Percentiles rank a stretch among this genome's conserved stretches.
Evolutionary conservation across 768 basidiomycete species (phyloP).

Genomic region (Podaxis pistillaris): DNA sequence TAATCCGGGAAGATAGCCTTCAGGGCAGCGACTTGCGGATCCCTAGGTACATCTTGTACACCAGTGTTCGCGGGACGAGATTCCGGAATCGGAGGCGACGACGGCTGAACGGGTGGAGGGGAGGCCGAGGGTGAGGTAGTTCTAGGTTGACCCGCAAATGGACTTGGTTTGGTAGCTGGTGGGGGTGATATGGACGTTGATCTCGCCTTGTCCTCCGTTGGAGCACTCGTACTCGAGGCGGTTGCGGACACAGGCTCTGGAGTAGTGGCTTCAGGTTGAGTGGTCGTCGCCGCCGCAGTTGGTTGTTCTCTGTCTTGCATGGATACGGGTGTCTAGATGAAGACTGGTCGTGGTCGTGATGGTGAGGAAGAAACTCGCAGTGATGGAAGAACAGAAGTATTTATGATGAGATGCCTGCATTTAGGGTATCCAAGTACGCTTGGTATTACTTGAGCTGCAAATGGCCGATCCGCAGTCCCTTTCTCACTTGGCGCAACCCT

Average conservation of each 20-base stretch:
- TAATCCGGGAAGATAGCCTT: conserved; percentile 80
- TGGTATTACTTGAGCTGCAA: neutral
- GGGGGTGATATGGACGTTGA: neutral
- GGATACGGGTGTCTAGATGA: neutral
- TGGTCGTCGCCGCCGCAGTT: neutral
- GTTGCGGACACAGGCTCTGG: neutral
- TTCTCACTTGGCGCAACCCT: neutral
- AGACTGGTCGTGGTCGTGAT: neutral
- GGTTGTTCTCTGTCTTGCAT: conserved; percentile 7
- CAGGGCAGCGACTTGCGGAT: conserved; percentile 54
- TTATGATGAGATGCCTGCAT: neutral
- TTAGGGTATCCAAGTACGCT: neutral
- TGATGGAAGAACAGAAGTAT: neutral
- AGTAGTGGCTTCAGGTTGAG: neutral
- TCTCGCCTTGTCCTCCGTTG: neutral
- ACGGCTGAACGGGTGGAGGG: neutral
- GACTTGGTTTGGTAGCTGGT: neutral
- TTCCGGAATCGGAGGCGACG: conserved; percentile 2
- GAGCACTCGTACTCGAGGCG: neutral
- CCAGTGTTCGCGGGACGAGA: neutral
- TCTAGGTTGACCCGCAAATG: neutral
- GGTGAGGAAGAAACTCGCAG: neutral
- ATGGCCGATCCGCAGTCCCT: conserved; percentile 1
- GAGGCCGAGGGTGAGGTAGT: neutral
- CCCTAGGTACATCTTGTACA: conserved; percentile 24